Percentiles rank a stretch among this genome's conserved stretches.
phyloP scores from a whole-genome alignment of 2,329 filamentous ascomycete species.

The Pseudogymnoascus sp. region DNA sequence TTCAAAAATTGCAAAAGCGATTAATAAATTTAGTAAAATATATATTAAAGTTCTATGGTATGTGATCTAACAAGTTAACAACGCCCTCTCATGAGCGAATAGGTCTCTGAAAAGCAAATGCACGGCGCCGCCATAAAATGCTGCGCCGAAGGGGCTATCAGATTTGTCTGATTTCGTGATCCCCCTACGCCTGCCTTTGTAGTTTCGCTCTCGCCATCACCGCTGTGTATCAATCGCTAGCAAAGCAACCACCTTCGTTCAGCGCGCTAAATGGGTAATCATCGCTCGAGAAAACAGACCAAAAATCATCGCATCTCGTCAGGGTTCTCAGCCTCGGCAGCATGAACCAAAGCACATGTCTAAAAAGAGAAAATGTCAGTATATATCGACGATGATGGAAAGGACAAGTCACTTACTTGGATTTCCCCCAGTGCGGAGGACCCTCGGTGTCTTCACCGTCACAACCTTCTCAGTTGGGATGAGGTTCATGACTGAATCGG shows the following conservation, averaged over 20 bases:
- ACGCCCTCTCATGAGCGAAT: not conserved
- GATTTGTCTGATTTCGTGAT: not conserved
- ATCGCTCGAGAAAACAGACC: not conserved
- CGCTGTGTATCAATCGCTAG: not conserved
- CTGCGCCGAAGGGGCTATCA: not conserved
- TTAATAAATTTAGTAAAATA: not conserved
- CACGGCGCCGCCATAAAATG: not conserved
- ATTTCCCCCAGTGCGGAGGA: not conserved
- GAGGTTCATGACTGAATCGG: not conserved
- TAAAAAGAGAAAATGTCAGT: not conserved
- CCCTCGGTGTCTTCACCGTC: not conserved
- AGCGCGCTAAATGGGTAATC: not conserved
- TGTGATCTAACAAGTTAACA: not conserved
- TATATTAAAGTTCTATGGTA: not conserved
- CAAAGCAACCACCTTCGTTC: slow-evolving; percentile 1
- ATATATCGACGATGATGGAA: not conserved
- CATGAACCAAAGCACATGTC: not conserved
- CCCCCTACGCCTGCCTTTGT: not conserved
- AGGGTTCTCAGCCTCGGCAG: not conserved
- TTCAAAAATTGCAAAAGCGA: not conserved
- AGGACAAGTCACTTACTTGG: not conserved
- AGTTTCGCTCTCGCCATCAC: not conserved
- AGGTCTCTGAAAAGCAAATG: not conserved
- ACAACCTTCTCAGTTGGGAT: not conserved
- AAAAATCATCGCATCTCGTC: not conserved